Conservation (phyloP, 176 grass and related monocot genomes). For the Aegilops longissima region DNA sequence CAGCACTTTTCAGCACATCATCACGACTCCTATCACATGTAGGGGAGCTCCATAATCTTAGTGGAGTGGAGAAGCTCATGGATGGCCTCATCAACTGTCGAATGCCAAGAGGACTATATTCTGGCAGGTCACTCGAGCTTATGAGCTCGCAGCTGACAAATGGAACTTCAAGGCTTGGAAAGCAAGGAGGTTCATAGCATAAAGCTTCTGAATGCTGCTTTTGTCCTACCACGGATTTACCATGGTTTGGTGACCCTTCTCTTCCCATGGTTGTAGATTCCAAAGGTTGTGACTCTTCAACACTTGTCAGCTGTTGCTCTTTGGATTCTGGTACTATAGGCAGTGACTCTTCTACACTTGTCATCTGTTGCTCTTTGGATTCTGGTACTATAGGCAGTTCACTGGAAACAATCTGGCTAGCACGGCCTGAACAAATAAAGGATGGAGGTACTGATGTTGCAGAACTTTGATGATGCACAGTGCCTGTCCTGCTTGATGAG, state of each 20-base stretch:
- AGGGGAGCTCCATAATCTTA: slow-evolving; percentile 64
- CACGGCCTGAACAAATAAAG: slow-evolving; percentile 23
- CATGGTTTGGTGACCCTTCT: slow-evolving; percentile 18
- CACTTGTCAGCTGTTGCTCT: slow-evolving; percentile 29
- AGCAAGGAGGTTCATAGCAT: slow-evolving; percentile 84
- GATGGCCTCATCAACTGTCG: slow-evolving; percentile 77
- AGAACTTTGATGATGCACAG: slow-evolving; percentile 34
- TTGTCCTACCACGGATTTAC: slow-evolving; percentile 13
- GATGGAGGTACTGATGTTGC: slow-evolving; percentile 6
- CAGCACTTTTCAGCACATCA: slow-evolving; percentile 66
- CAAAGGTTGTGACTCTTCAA: slow-evolving; percentile 22
- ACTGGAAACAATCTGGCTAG: slow-evolving; percentile 11
- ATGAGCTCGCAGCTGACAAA: slow-evolving; percentile 87
- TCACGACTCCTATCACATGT: slow-evolving; percentile 57
- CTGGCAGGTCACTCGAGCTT: slow-evolving; percentile 64
- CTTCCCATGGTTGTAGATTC: slow-evolving; percentile 27
- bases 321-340: slow-evolving; percentile 18
- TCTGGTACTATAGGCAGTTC: slow-evolving; percentile 17
- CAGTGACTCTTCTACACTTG: background rate
- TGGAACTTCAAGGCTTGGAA: slow-evolving; percentile 70
- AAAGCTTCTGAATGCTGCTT: slow-evolving; percentile 41
- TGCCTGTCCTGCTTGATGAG: slow-evolving; percentile 24
- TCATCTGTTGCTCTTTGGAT: slow-evolving; percentile 23
- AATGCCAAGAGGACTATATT: slow-evolving; percentile 93
- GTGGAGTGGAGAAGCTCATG: slow-evolving; percentile 53